Conservation (phyloP, 352 stramenopile genomes). For the Halophytophthora polymorphica region DNA sequence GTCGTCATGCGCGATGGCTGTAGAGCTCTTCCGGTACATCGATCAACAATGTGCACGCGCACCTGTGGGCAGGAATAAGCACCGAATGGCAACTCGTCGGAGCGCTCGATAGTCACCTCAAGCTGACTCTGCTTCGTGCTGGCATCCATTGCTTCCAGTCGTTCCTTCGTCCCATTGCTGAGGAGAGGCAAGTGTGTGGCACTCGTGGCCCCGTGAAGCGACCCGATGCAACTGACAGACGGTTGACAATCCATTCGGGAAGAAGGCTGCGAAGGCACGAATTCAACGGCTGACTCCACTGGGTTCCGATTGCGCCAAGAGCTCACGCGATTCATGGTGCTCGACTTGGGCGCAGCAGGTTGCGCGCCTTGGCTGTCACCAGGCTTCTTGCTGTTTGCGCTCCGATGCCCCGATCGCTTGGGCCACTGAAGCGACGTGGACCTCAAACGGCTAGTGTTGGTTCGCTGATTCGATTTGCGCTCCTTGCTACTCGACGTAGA, state of each 20-base stretch:
- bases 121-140: conserved; percentile 20
- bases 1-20: conserved; percentile 25
- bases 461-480: conserved; percentile 3
- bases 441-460: background rate
- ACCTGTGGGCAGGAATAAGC: conserved; percentile 41
- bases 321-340: conserved; percentile 4
- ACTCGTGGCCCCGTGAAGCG: conserved; percentile 24
- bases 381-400: conserved; percentile 4
- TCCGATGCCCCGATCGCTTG: conserved; percentile 4
- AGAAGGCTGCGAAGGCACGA: conserved; percentile 7
- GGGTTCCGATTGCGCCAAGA: conserved; percentile 21
- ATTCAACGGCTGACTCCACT: conserved; percentile 14
- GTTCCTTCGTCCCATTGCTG: conserved; percentile 15
- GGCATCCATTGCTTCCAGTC: conserved; percentile 19
- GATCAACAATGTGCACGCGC: conserved; percentile 44
- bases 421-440: conserved; percentile 6
- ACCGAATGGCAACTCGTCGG: conserved; percentile 53
- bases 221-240: conserved; percentile 23
- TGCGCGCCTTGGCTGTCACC: conserved; percentile 4
- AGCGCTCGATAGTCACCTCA: conserved; percentile 35
- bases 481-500: background rate
- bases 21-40: conserved; percentile 45
- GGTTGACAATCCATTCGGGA: conserved; percentile 20
- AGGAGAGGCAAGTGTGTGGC: conserved; percentile 23
- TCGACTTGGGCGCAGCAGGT: conserved; percentile 12